Evolutionary conservation across 73 alveolate genomes (phyloP), one percentile per base, ranked within the genome.

Genomic region (Paramecium pentaurelia): DNA sequence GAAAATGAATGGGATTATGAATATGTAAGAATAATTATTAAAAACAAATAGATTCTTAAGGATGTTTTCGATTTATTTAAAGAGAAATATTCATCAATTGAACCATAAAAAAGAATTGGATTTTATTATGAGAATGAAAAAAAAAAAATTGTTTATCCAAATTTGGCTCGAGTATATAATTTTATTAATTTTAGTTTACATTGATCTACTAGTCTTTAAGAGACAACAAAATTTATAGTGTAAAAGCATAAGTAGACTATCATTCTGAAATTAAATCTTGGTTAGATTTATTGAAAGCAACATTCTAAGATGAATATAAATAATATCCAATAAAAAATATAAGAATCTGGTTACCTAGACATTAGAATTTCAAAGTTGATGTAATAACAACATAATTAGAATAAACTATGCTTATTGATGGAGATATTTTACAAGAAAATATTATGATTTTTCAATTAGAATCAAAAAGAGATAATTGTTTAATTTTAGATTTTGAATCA

Each of bases 1-100:
- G 60, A 40, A 73, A 37, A 73, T 73, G 58, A 37, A 73, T 73
- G 87, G 87, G 87, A 73, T 73, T 73, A 73, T 73, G 87, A 73
- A 73, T 73, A 30, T 12, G 87, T 73, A 54, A 18, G 4, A 73
- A 14, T 73, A 28, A 25, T 28, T 0, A 28, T 64, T 8, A 32
- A 11, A 60, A 32, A 32, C n/a, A 7, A 32, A 9, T 64, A 64
- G 84, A 34, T 64, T 25, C 51, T 64, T 10, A 64, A 64, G 12
- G 84, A 34, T 3, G 84, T 64, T 32, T 64, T 64, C 12, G 42
- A 64, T 32, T 12, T 34, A 11, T 64, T 64, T 20, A 14, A 64
- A 32, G 84, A 28, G 22, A 64, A 64, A 64, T 64, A 64, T 14
- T 64, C 84, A 64, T 64, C 51, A 12, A 64, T 32, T 64, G 9